Conservation (phyloP, 208 protist species). For the Crithidia bombi region DNA sequence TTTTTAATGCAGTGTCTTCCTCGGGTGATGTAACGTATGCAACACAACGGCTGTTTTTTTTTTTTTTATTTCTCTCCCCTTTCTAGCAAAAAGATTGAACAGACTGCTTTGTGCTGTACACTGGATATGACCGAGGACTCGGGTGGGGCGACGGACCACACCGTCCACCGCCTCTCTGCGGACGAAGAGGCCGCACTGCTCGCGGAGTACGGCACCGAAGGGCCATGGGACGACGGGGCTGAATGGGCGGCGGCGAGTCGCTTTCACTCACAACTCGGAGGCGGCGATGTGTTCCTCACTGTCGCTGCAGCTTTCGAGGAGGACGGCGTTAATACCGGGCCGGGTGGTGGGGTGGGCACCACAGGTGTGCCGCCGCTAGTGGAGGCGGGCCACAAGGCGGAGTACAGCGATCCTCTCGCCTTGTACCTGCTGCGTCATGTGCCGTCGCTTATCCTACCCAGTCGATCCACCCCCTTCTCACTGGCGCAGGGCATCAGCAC, state of each 20-base stretch:
- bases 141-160: not conserved
- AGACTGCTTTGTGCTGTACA: not conserved
- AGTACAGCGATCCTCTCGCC: slow-evolving; percentile 3
- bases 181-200: slow-evolving; percentile 76
- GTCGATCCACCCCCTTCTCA: not conserved
- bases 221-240: slow-evolving; percentile 53
- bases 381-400: not conserved
- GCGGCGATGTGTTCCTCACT: slow-evolving; percentile 77
- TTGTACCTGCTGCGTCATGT: slow-evolving; percentile 14
- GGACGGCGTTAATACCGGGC: slow-evolving; percentile 16
- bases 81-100: too few species aligned
- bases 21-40: too few species aligned
- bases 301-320: slow-evolving; percentile 33
- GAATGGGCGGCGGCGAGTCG: slow-evolving; percentile 48
- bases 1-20: too few species aligned
- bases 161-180: slow-evolving; percentile 23
- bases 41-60: too few species aligned
- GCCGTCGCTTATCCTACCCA: slow-evolving; percentile 6
- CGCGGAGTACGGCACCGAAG: slow-evolving; percentile 70
- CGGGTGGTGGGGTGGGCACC: not conserved
- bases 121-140: slow-evolving; percentile 28
- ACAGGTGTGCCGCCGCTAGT: not conserved
- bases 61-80: too few species aligned
- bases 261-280: slow-evolving; percentile 66
- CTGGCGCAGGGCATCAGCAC: slow-evolving; percentile 9